A percentile compares a stretch with the other conserved stretches of the same genome.
phyloP scores from a whole-genome alignment of 2,329 filamentous ascomycete species.

The Celoporthe dispersa region DNA sequence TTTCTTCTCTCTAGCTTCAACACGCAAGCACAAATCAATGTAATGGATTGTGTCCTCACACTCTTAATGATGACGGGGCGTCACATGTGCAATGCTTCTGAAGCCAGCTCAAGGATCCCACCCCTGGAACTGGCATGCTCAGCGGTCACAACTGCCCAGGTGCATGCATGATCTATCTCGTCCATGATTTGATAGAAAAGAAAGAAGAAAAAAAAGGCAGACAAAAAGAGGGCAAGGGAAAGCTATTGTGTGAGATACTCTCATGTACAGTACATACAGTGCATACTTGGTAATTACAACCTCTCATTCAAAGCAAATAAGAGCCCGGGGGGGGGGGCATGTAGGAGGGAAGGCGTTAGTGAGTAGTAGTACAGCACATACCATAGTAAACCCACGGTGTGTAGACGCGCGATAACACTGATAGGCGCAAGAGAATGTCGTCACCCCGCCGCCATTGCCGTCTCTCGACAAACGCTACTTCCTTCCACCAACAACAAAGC shows the following conservation, averaged over 20 bases:
- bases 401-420: slow-evolving; percentile 5
- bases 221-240: background rate
- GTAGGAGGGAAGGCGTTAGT: too few species aligned
- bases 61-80: background rate
- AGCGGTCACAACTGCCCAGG: background rate
- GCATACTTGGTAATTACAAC: background rate
- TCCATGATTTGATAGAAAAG: background rate
- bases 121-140: background rate
- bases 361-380: background rate
- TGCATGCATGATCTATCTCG: background rate
- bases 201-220: background rate
- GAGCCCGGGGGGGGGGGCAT: too few species aligned
- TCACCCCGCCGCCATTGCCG: background rate
- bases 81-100: background rate
- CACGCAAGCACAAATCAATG: too few species aligned
- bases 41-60: background rate
- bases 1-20: too few species aligned
- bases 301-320: too few species aligned
- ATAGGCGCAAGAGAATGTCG: background rate
- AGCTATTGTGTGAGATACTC: background rate
- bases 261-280: background rate
- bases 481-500: background rate
- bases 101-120: background rate
- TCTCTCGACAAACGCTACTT: background rate
- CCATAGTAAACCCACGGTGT: too few species aligned